These are phyloP conservation scores for Lactuca sativa DNA, from an alignment of 129 eudicot genomes.

Conservation along the genomic window DNA sequence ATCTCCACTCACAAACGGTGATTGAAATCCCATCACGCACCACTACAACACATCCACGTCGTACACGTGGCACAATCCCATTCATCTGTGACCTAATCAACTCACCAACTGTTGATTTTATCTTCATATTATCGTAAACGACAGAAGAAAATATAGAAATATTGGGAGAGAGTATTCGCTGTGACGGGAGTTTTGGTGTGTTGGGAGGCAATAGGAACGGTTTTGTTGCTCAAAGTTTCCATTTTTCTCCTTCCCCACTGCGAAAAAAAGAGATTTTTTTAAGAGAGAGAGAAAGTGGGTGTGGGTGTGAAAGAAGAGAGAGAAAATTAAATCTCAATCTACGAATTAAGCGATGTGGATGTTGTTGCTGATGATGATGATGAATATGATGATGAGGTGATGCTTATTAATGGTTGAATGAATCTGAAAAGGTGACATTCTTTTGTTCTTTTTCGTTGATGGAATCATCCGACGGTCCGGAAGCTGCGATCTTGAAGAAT, in stretches of 20 bases:
- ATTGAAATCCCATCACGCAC: constrained; percentile 1
- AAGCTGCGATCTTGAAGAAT: constrained; percentile 38
- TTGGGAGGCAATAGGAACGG: constrained; percentile 38
- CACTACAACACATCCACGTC: neutral
- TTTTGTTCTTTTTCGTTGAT: constrained; percentile 12
- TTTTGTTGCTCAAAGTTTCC: constrained; percentile 33
- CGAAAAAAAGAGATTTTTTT: constrained; percentile 5
- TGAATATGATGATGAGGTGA: constrained; percentile 32
- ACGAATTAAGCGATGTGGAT: constrained; percentile 23
- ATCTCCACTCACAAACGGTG: constrained; percentile 21
- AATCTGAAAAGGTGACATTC: constrained; percentile 35
- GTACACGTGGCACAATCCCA: neutral
- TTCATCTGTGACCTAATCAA: neutral
- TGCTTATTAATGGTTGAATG: constrained; percentile 23
- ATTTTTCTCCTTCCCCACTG: constrained; percentile 32
- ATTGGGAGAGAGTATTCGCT: constrained; percentile 26
- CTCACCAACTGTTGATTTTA: neutral
- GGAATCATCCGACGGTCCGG: constrained; percentile 25
- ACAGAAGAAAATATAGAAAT: constrained; percentile 19
- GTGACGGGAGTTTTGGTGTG: constrained; percentile 29
- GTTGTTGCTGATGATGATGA: constrained; percentile 18
- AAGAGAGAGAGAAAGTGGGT: constrained; percentile 27
- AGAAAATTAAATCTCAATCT: constrained; percentile 33
- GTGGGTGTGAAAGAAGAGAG: constrained; percentile 10
- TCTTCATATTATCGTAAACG: constrained; percentile 21